Conservation (phyloP, 805 yeast species). For the Wickerhamiella dianesei region DNA sequence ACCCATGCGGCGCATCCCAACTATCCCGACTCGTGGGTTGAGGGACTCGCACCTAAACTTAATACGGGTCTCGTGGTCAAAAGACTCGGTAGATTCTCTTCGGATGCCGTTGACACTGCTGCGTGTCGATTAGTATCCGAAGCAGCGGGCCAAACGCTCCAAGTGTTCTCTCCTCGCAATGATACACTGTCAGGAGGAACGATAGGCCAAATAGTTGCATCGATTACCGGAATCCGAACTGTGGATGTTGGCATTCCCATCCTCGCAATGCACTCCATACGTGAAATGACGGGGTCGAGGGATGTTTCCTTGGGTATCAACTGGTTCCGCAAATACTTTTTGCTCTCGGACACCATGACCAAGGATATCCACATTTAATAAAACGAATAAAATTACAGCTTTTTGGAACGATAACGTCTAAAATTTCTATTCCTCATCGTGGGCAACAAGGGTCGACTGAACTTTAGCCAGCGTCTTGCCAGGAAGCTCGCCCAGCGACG, state of each 20-base stretch:
- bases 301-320: conserved; percentile 61
- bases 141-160: conserved; percentile 47
- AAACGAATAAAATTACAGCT: background rate
- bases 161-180: conserved; percentile 73
- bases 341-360: background rate
- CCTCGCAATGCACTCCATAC: conserved; percentile 72
- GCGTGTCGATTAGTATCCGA: conserved; percentile 56
- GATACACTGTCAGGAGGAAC: conserved; percentile 78
- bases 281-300: conserved; percentile 65
- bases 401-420: background rate
- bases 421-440: background rate
- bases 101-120: conserved; percentile 61
- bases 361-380: background rate
- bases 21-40: conserved; percentile 47
- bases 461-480: background rate
- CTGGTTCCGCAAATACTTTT: conserved; percentile 56
- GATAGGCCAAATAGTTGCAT: conserved; percentile 47
- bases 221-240: conserved; percentile 29
- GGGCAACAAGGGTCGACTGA: background rate
- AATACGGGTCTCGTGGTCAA: conserved; percentile 63
- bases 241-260: conserved; percentile 75
- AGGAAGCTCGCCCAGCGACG: conserved; percentile 12
- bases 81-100: conserved; percentile 79
- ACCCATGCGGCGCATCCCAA: conserved; percentile 71
- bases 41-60: conserved; percentile 62